Conservation (phyloP, 2,329 filamentous ascomycete species). For the Cercospora zeae-maydis region DNA sequence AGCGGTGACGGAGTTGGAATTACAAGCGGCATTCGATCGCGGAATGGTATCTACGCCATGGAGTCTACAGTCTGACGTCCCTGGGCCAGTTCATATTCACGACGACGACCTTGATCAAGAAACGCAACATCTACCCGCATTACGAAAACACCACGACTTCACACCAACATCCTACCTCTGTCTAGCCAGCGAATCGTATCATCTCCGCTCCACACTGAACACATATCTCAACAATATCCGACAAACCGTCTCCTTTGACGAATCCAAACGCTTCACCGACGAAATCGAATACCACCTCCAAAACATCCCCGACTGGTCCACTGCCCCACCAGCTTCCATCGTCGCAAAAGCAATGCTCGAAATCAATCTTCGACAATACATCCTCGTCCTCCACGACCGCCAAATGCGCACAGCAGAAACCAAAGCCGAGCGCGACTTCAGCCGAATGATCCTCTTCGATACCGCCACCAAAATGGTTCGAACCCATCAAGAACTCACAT, state of each 20-base stretch:
- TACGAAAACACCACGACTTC: conserved; percentile 24
- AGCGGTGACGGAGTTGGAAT: conserved; percentile 55
- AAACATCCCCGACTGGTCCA: conserved; percentile 29
- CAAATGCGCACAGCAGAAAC: conserved; percentile 29
- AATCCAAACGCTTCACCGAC: conserved; percentile 34
- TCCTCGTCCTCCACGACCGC: conserved; percentile 32
- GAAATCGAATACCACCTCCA: conserved; percentile 32
- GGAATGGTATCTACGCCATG: conserved; percentile 50
- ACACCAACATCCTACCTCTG: conserved; percentile 32
- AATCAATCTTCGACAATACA: conserved; percentile 34
- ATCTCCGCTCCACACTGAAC: conserved; percentile 29
- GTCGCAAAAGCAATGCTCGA: conserved; percentile 27
- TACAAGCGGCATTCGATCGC: conserved; percentile 54
- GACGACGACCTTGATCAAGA: conserved; percentile 46
- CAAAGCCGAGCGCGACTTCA: conserved; percentile 30
- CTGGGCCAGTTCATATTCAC: conserved; percentile 49
- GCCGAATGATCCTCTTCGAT: conserved; percentile 31
- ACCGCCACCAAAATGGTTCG: conserved; percentile 30
- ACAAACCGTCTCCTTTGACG: conserved; percentile 31
- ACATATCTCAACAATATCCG: conserved; percentile 35
- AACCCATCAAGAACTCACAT: conserved; percentile 26
- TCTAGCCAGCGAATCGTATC: conserved; percentile 25
- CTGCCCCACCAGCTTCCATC: conserved; percentile 4
- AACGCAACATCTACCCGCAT: conserved; percentile 23
- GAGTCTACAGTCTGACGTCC: conserved; percentile 48